Percentiles rank a stretch among this genome's conserved stretches.
Evolutionary conservation across 306 rosid genomes (phyloP).

Genomic region (Ormosia semicastrata): DNA sequence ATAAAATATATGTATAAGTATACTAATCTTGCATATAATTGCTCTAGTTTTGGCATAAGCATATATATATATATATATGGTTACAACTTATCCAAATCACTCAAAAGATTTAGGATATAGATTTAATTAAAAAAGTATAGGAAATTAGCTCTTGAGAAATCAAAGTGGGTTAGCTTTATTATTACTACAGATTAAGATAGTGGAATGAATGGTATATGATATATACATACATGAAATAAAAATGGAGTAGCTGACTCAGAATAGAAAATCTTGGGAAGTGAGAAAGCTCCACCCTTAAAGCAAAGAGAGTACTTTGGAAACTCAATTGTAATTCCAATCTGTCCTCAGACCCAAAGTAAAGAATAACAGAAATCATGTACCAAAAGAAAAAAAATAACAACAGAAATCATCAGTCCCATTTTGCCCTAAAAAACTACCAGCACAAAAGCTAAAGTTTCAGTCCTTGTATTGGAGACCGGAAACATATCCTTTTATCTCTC

Average conservation of each 20-base stretch:
- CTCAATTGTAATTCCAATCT: constrained; percentile 61
- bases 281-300: constrained; percentile 62
- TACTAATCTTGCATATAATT: not conserved
- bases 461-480: constrained; percentile 95
- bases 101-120: not conserved
- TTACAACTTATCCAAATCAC: not conserved
- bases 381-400: not conserved
- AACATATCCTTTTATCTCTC: constrained; percentile 50
- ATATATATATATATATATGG: not conserved
- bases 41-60: not conserved
- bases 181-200: not conserved
- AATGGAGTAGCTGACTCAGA: constrained; percentile 39
- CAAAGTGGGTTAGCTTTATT: constrained; percentile 37
- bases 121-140: not conserved
- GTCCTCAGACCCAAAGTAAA: constrained; percentile 61
- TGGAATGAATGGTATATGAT: constrained; percentile 10
- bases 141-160: constrained; percentile 6
- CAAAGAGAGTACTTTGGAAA: constrained; percentile 53
- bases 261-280: constrained; percentile 88
- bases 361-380: constrained; percentile 53
- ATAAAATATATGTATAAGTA: not conserved
- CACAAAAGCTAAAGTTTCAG: constrained; percentile 87
- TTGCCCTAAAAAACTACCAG: constrained; percentile 54
- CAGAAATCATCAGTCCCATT: constrained; percentile 59
- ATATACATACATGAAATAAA: not conserved